Base-by-base conservation (phyloP, 495 filamentous ascomycete species). In the Penicillium robsamsonii region DNA sequence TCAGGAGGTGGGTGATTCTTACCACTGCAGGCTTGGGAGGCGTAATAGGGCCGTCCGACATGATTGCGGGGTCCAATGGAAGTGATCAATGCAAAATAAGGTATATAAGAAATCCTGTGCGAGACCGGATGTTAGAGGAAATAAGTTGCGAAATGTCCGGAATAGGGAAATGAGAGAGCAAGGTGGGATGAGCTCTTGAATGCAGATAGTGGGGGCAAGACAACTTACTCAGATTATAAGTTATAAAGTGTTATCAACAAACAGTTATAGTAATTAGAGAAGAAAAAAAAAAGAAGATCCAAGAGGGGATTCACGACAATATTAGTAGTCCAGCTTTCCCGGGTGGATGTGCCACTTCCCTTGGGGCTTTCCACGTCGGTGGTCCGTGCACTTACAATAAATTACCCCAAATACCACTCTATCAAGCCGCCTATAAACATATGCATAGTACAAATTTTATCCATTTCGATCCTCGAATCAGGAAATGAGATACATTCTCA, bases 21-120 rank as follows among this genome's bases (percentile, higher is more conserved):
- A 95, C 91, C 75, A 92, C 90, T 4, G 83, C 77, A 67, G 79
- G 74, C 70, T 82, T 81, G 59, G 79, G 76, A 50, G 81, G 74
- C 52, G 70, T 65, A 56, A 78, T 69, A 18, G 68, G 68, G 55
- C 78, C 83, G 71, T 88, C 86, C 67, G 84, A 84, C 89, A 94
- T 93, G 62, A 56, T 73, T 59, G 55, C 41, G 58, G 58, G 56
- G 59, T 42, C 29, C 43, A 54, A 43, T 46, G 29, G 42, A 29
- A 40, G n/a, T 46, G 45, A 37, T 50, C 15, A 46, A 46, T 37
- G 41, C 8, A 25, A 27, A 48, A 24, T 41, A 25, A 27, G 37
- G 3, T 18, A 10, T 38, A 57, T 45, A 42, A 20, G 4, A 15
- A 46, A 33, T 45, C 15, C 27, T 49, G 17, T 33, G 38, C 35